A percentile compares a stretch with the other conserved stretches of the same genome.
phyloP scores from a whole-genome alignment of 2,329 filamentous ascomycete genomes.

The Cladobotryum mycophilum region DNA sequence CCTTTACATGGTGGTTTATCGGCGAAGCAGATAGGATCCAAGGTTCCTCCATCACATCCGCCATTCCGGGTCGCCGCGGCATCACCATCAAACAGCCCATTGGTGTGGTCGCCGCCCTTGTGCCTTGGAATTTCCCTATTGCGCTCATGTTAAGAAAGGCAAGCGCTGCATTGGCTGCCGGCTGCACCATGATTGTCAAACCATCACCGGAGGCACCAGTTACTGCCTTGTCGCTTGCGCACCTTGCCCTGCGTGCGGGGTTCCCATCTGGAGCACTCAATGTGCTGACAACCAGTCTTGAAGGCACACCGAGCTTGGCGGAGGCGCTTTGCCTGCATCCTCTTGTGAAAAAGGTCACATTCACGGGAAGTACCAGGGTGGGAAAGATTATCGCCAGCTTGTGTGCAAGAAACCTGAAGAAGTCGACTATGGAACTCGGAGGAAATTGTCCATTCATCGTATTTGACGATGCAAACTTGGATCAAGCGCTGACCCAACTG shows the following conservation, averaged over 20 bases:
- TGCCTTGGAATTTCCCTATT: slow-evolving; percentile 54
- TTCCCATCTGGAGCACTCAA: slow-evolving; percentile 67
- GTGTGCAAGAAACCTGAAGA: slow-evolving; percentile 59
- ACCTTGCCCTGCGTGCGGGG: slow-evolving; percentile 63
- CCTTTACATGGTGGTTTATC: slow-evolving; percentile 52
- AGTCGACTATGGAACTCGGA: slow-evolving; percentile 61
- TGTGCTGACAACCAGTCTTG: slow-evolving; percentile 39
- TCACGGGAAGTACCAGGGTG: slow-evolving; percentile 66
- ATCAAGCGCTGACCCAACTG: slow-evolving; percentile 58
- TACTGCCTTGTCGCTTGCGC: slow-evolving; percentile 62
- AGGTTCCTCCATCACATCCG: slow-evolving; percentile 54
- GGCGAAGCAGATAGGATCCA: slow-evolving; percentile 43
- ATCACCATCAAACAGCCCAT: slow-evolving; percentile 59
- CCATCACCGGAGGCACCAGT: slow-evolving; percentile 69
- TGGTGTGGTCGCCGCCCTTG: slow-evolving; percentile 28
- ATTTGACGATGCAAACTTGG: slow-evolving; percentile 62
- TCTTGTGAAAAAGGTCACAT: slow-evolving; percentile 59
- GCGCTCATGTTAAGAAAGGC: slow-evolving; percentile 44
- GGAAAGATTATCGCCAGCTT: slow-evolving; percentile 58
- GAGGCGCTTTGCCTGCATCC: slow-evolving; percentile 42
- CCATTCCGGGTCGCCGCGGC: slow-evolving; percentile 56
- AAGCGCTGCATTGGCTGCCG: slow-evolving; percentile 57
- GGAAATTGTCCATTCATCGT: slow-evolving; percentile 64
- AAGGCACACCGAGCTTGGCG: slow-evolving; percentile 38
- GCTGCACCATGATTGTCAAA: slow-evolving; percentile 71